Evolutionary conservation across 768 basidiomycete genomes (phyloP), one percentile per base, ranked within the genome.

Genomic region (Hericium erinaceus): DNA sequence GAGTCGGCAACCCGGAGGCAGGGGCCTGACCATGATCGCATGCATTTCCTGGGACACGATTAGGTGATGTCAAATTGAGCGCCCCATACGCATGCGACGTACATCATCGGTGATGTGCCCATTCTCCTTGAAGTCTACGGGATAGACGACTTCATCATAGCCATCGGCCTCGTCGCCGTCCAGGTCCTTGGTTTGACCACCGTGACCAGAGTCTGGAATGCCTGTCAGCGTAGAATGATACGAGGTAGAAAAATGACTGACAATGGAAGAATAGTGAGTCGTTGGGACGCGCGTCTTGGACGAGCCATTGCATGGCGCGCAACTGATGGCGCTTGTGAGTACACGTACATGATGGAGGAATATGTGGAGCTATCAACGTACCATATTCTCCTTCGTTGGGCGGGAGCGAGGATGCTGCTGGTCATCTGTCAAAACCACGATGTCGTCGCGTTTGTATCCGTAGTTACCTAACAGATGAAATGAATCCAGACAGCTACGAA

Each of bases 71-170:
- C 41, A 26, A 24, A 53, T 8, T 37, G 10, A 12, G 26, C 4
- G 9, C 37, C 16, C 16, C 5, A 48, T 9, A 46, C 15, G n/a
- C 55, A 59, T 8, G 18, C 28, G 4, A 26, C 80, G 67, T 52
- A 84, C 83, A 61, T 88, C 85, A 60, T 89, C 95, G 16, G 92
- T 72, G 56, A 99, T 94, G 56, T 87, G 78, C 0, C 92, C 90
- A 0, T 74, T 74, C 44, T 74, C 70, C 73, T 89, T 80, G 75
- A 84, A 90, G 70, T 99, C 95, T 18, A 94, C 67, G 0, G 95
- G 97, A 67, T 84, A 98, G 63, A 98, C 95, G 24, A 85, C 88
- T 87, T 93, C 91, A 60, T 94, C 91, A 55, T 74, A 80, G 7
- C 92, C 93, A 64, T 90, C 87, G 0, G 76, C 72, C 70, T 95